These are phyloP conservation scores for Xylariaceae sp. DNA, from an alignment of 2,329 filamentous ascomycete species.

Conservation along the genomic window DNA sequence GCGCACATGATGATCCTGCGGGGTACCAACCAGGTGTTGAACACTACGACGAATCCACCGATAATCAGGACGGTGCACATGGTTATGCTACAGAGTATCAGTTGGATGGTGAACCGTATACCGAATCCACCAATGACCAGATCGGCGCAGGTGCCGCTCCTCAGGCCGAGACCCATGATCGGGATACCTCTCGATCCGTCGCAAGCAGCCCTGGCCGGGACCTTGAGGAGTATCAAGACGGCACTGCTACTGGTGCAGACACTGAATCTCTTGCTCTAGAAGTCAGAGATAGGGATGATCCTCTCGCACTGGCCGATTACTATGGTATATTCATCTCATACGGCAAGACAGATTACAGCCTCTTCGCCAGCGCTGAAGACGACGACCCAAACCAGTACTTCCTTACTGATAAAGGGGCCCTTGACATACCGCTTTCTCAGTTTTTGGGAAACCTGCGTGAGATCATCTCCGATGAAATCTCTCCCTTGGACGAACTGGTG, in stretches of 20 bases:
- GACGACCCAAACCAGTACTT: slow-evolving; percentile 34
- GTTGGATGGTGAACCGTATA: slow-evolving; percentile 12
- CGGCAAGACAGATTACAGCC: slow-evolving; percentile 30
- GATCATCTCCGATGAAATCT: slow-evolving; percentile 32
- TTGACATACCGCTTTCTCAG: slow-evolving; percentile 25
- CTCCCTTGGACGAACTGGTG: slow-evolving; percentile 32
- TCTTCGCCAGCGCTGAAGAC: slow-evolving; percentile 32
- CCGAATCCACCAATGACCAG: slow-evolving; percentile 17
- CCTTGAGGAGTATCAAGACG: not conserved
- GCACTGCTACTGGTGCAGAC: not conserved
- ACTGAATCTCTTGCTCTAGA: not conserved
- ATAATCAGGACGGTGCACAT: slow-evolving; percentile 19
- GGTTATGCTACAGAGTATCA: slow-evolving; percentile 5
- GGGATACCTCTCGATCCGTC: slow-evolving; percentile 4
- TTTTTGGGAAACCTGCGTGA: slow-evolving; percentile 31
- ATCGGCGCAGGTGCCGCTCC: not conserved
- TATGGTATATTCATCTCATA: slow-evolving; percentile 31
- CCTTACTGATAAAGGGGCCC: slow-evolving; percentile 27
- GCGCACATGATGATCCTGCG: slow-evolving; percentile 1
- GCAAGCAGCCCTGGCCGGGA: not conserved
- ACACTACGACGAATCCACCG: slow-evolving; percentile 19
- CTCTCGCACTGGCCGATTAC: slow-evolving; percentile 23
- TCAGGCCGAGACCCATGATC: slow-evolving; percentile 8
- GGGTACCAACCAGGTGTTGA: slow-evolving; percentile 23
- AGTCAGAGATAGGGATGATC: slow-evolving; percentile 16